These are phyloP conservation scores for Phytophthora sp. DNA, from an alignment of 352 stramenopile species.

Conservation along the genomic window DNA sequence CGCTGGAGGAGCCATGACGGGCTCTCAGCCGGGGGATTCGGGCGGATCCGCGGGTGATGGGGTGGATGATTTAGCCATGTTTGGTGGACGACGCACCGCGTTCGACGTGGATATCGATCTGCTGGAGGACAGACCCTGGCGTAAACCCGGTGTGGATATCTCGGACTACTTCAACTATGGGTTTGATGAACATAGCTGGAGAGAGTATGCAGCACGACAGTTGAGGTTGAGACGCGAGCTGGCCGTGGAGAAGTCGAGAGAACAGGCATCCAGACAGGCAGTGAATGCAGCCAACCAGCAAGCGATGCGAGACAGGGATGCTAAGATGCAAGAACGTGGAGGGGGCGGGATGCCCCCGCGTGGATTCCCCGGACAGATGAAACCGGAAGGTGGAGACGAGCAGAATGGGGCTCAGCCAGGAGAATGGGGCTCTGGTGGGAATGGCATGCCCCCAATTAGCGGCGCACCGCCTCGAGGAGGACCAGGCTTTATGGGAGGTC, in stretches of 20 bases:
- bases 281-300: slow-evolving; percentile 65
- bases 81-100: slow-evolving; percentile 85
- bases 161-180: slow-evolving; percentile 95
- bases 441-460: slow-evolving; percentile 32
- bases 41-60: slow-evolving; percentile 29
- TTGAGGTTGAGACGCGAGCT: slow-evolving; percentile 72
- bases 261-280: slow-evolving; percentile 79
- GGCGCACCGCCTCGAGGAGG: slow-evolving; percentile 33
- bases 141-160: slow-evolving; percentile 91
- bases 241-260: slow-evolving; percentile 75
- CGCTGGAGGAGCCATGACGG: background rate
- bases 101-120: slow-evolving; percentile 94
- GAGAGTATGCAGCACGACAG: slow-evolving; percentile 86
- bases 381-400: slow-evolving; percentile 31
- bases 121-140: slow-evolving; percentile 92
- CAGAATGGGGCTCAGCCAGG: slow-evolving; percentile 9
- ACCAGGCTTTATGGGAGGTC: slow-evolving; percentile 51
- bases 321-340: slow-evolving; percentile 39
- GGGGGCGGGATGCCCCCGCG: slow-evolving; percentile 30
- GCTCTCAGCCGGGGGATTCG: slow-evolving; percentile 26
- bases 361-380: slow-evolving; percentile 37
- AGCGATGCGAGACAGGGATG: slow-evolving; percentile 41
- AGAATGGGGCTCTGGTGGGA: slow-evolving; percentile 37
- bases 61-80: slow-evolving; percentile 76
- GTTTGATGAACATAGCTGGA: slow-evolving; percentile 88